phyloP scores from a whole-genome alignment of 192 early-diverging fungal genomes.

The Paraglomus brasilianum region DNA sequence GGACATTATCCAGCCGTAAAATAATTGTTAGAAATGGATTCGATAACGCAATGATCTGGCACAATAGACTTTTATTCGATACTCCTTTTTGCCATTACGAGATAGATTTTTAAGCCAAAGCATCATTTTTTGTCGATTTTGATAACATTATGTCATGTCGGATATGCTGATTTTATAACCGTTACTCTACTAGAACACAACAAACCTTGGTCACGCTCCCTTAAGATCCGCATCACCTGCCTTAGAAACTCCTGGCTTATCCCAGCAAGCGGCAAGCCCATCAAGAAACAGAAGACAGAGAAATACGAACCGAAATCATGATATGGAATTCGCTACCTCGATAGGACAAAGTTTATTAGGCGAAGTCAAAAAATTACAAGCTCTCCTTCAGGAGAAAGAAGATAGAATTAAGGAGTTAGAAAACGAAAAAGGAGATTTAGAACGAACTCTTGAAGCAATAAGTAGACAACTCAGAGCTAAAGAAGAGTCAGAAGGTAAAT shows the following conservation, averaged over 20 bases:
- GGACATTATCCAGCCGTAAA: too few relatives aligned
- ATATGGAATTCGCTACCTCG: conserved; percentile 50
- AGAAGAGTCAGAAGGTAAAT: conserved; percentile 58
- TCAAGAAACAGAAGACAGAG: background rate
- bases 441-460: conserved; percentile 49
- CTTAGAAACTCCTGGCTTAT: background rate
- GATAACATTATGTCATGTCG: too few relatives aligned
- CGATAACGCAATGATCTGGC: too few relatives aligned
- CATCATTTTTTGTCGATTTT: too few relatives aligned
- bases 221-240: background rate
- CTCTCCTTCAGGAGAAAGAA: conserved; percentile 44
- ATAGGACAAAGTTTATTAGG: conserved; percentile 46
- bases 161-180: too few relatives aligned
- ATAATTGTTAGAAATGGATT: too few relatives aligned
- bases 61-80: too few relatives aligned
- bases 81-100: too few relatives aligned
- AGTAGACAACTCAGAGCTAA: conserved; percentile 49
- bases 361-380: conserved; percentile 46
- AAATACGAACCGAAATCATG: conserved; percentile 33
- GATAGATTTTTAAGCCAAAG: too few relatives aligned
- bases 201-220: too few relatives aligned
- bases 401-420: conserved; percentile 46
- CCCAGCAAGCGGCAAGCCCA: background rate
- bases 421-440: conserved; percentile 50
- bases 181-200: too few relatives aligned